Percentiles rank a stretch among this genome's conserved stretches.
Conservation (phyloP, 768 basidiomycete species). For the Pisolithus microcarpus region DNA sequence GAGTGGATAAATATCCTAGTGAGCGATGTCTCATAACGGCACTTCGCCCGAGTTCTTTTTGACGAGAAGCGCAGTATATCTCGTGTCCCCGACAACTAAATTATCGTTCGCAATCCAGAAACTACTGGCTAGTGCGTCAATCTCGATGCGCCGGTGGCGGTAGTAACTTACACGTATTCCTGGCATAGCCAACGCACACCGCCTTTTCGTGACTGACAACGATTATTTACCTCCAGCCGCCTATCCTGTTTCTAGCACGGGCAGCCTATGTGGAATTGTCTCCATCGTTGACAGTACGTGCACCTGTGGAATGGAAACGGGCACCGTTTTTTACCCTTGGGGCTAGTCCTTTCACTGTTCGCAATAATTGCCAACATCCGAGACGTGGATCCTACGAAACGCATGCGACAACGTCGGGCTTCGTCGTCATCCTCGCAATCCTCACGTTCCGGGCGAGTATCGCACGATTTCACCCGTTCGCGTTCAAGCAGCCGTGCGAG, state of each 20-base stretch:
- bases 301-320: not conserved
- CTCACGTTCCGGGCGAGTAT: conserved; percentile 32
- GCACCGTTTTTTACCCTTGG: not conserved
- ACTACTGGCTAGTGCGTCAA: conserved; percentile 65
- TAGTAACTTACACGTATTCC: not conserved
- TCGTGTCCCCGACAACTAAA: conserved; percentile 56
- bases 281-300: conserved; percentile 74
- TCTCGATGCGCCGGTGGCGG: too few relatives aligned
- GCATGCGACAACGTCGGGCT: conserved; percentile 73
- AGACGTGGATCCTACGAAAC: conserved; percentile 68
- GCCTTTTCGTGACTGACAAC: conserved; percentile 63
- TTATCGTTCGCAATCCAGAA: conserved; percentile 72
- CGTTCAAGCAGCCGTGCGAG: conserved; percentile 39
- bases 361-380: conserved; percentile 67
- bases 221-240: conserved; percentile 42
- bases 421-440: conserved; percentile 63
- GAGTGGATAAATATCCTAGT: conserved; percentile 76
- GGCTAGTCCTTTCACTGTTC: conserved; percentile 68
- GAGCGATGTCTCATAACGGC: conserved; percentile 1
- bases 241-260: conserved; percentile 39
- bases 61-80: conserved; percentile 49
- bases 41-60: not conserved
- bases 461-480: conserved; percentile 31
- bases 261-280: conserved; percentile 64
- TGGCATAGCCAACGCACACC: conserved; percentile 62